Conservation (phyloP, 345 rosid genomes). For the Angophora floribunda region DNA sequence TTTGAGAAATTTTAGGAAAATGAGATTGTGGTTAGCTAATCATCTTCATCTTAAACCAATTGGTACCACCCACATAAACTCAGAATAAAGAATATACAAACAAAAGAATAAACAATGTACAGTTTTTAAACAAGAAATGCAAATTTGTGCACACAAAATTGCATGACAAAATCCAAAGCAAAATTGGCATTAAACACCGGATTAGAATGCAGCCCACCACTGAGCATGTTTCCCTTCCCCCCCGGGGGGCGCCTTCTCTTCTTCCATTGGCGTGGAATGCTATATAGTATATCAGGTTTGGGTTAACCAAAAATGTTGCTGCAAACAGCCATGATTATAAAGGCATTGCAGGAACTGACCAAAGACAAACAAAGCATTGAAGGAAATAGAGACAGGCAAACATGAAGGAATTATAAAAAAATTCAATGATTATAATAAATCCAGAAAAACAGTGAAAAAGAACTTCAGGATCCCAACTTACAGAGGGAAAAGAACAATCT, state of each 20-base stretch:
- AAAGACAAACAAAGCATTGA: neutral
- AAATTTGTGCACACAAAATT: neutral
- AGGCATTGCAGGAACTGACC: neutral
- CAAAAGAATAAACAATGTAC: neutral
- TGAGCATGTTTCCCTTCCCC: neutral
- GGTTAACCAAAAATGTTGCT: neutral
- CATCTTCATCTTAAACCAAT: neutral
- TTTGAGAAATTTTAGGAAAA: neutral
- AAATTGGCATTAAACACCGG: neutral
- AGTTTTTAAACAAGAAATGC: neutral
- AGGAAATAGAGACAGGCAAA: neutral
- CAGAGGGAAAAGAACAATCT: conserved; percentile 75
- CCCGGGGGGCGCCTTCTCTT: too few species aligned
- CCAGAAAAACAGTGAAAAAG: neutral
- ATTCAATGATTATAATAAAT: neutral
- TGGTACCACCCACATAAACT: neutral
- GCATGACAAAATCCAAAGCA: neutral
- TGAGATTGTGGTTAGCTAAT: neutral
- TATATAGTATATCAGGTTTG: neutral
- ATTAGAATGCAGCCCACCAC: neutral
- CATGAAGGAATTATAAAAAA: neutral
- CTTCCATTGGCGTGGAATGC: neutral
- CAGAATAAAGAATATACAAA: neutral
- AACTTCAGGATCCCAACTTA: conserved; percentile 23
- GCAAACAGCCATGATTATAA: neutral